These are phyloP conservation scores for Penicillium paxilli DNA, from an alignment of 495 filamentous ascomycete species.

Conservation along the genomic window DNA sequence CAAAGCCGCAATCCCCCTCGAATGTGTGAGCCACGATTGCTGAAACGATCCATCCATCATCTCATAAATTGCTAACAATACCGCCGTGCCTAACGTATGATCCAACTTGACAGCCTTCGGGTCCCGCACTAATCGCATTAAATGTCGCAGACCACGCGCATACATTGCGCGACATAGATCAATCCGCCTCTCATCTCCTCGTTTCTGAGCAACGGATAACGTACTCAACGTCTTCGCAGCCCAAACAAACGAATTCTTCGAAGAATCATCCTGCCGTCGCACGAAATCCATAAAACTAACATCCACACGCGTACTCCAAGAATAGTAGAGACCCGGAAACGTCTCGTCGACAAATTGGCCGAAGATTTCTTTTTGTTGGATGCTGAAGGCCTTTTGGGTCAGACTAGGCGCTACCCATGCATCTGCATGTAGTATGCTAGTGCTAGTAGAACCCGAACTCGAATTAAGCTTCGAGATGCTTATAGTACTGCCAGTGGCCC, in stretches of 20 bases:
- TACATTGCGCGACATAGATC: conserved; percentile 16
- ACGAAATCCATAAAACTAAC: conserved; percentile 22
- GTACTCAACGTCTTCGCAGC: conserved; percentile 8
- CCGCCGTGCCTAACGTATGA: conserved; percentile 18
- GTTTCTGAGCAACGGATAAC: conserved; percentile 3
- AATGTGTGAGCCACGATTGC: conserved; percentile 34
- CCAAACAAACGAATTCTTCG: conserved; percentile 8
- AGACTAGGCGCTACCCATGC: conserved; percentile 17
- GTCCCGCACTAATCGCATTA: conserved; percentile 9
- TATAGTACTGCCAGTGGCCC: neutral
- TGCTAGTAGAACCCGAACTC: neutral
- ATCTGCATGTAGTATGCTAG: conserved; percentile 1
- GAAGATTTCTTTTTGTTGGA: conserved; percentile 21
- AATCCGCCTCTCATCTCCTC: neutral
- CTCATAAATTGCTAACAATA: conserved; percentile 32
- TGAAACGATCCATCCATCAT: conserved; percentile 25
- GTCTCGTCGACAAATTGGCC: conserved; percentile 13
- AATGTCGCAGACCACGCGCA: conserved; percentile 9
- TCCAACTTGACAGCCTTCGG: conserved; percentile 18
- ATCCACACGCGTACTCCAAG: conserved; percentile 13
- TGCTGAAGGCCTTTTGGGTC: conserved; percentile 10
- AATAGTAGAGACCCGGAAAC: conserved; percentile 16
- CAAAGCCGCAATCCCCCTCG: conserved; percentile 28
- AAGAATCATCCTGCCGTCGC: conserved; percentile 10
- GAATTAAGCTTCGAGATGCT: neutral